Percentiles rank a stretch among this genome's conserved stretches.
phyloP scores from a whole-genome alignment of 2,329 filamentous ascomycete species.

The Sphaerulina musiva region DNA sequence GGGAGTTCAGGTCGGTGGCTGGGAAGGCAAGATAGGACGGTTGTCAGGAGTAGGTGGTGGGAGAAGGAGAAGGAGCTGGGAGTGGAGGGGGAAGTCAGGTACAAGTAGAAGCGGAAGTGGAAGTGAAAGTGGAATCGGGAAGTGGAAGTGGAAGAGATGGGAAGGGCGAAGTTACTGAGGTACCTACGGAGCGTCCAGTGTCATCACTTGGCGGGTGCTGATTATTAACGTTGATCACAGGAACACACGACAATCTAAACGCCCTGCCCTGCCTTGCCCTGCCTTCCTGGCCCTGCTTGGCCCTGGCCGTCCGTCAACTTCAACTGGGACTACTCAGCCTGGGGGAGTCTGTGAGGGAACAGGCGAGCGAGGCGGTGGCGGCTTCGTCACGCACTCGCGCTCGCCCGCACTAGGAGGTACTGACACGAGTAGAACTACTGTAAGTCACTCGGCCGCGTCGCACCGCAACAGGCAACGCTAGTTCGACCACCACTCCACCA shows the following conservation, averaged over 20 bases:
- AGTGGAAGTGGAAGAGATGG: neutral
- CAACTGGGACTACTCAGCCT: too few species aligned
- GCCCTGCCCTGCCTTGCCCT: neutral
- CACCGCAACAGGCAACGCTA: neutral
- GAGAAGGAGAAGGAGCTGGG: neutral
- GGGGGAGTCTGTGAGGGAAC: too few species aligned
- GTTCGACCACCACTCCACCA: neutral
- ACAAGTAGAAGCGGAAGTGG: neutral
- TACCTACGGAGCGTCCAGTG: neutral
- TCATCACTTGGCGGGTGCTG: neutral
- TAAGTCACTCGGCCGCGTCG: too few species aligned
- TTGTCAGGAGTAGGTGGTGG: neutral
- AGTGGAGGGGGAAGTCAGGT: neutral
- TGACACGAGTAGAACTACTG: too few species aligned
- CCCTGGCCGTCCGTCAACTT: neutral
- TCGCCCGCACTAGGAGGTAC: too few species aligned
- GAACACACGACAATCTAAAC: neutral
- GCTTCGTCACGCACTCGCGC: too few species aligned
- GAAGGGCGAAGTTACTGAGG: too few species aligned
- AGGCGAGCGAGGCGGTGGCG: neutral
- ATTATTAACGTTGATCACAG: constrained; percentile 1
- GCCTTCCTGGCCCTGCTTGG: neutral
- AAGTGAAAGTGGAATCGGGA: neutral
- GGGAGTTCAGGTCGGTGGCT: neutral
- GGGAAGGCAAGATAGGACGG: neutral